phyloP scores from a whole-genome alignment of 208 protist genomes.

The Trypanosoma rangeli region DNA sequence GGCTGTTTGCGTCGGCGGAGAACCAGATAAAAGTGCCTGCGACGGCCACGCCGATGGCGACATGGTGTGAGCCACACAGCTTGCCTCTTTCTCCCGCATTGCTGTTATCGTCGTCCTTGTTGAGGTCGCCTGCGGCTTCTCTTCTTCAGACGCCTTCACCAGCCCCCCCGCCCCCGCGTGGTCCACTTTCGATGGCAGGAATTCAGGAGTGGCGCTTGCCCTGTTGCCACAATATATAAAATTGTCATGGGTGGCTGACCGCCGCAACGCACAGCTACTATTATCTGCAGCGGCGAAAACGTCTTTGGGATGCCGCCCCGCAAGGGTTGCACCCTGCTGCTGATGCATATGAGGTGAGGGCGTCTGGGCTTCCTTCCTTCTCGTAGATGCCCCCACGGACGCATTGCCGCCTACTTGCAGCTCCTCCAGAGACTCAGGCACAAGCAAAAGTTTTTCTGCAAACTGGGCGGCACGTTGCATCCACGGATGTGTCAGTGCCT shows the following conservation, averaged over 20 bases:
- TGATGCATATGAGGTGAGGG: neutral
- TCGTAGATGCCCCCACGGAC: neutral
- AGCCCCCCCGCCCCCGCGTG: neutral
- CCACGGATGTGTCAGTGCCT: conserved; percentile 73
- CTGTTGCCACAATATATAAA: neutral
- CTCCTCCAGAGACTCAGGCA: conserved; percentile 45
- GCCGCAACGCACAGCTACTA: neutral
- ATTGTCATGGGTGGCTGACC: neutral
- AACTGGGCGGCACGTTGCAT: conserved; percentile 38
- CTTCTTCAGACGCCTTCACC: neutral
- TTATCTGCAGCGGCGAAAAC: neutral
- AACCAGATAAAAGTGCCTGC: neutral
- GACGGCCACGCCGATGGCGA: neutral
- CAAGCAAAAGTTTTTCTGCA: conserved; percentile 54
- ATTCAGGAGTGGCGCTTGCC: neutral
- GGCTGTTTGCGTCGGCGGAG: neutral
- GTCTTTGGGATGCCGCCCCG: neutral
- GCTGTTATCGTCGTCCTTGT: neutral
- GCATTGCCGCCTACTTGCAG: neutral
- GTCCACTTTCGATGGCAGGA: neutral
- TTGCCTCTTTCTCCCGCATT: neutral
- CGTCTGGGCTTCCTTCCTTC: neutral
- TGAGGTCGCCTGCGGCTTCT: neutral
- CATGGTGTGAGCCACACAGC: neutral
- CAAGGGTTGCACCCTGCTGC: neutral